Conservation (phyloP, 257 asterid genomes). For the Primulina huaijiensis region DNA sequence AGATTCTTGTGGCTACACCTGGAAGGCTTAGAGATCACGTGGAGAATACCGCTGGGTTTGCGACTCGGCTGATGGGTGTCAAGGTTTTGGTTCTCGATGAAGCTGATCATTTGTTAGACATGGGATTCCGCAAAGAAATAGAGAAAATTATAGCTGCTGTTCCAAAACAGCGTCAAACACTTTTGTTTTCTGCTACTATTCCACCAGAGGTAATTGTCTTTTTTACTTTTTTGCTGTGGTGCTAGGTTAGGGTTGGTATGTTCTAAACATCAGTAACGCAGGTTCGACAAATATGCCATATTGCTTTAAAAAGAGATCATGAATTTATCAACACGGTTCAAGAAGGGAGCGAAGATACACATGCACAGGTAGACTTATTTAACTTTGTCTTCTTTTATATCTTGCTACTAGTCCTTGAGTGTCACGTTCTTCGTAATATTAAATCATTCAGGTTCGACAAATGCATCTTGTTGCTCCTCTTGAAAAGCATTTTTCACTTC, state of each 20-base stretch:
- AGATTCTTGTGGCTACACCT: conserved; percentile 99
- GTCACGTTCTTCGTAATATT: conserved; percentile 6
- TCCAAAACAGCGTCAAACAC: conserved; percentile 96
- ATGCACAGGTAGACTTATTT: conserved; percentile 57
- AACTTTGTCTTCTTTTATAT: neutral
- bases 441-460: conserved; percentile 70
- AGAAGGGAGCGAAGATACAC: conserved; percentile 98
- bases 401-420: conserved; percentile 5
- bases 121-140: conserved; percentile 96
- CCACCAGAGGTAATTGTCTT: conserved; percentile 67
- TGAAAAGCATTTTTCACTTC: conserved; percentile 74
- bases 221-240: neutral
- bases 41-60: conserved; percentile 96
- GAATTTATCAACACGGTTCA: conserved; percentile 81
- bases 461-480: conserved; percentile 74
- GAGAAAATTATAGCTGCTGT: conserved; percentile 87
- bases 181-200: conserved; percentile 91
- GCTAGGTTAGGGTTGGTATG: conserved; percentile 12
- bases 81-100: conserved; percentile 90
- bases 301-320: conserved; percentile 91
- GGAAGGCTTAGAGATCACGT: conserved; percentile 93
- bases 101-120: conserved; percentile 94
- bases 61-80: conserved; percentile 90
- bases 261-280: conserved; percentile 30
- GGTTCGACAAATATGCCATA: conserved; percentile 91